Evolutionary conservation across 192 early-diverging fungal genomes (phyloP), one percentile per base, ranked within the genome.

Genomic region (Mortierella alpina): DNA sequence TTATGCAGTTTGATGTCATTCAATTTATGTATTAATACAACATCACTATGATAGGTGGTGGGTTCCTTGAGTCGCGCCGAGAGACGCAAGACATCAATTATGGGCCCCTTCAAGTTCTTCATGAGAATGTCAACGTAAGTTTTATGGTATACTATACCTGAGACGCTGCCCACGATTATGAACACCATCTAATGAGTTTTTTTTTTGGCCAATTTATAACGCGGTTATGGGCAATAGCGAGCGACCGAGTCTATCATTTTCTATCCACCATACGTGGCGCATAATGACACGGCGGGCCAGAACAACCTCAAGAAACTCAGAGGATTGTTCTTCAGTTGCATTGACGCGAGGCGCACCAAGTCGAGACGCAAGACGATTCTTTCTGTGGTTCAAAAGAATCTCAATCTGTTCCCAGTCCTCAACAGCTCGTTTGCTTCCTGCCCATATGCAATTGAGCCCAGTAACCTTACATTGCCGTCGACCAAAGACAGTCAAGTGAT

Each of bases 251-350:
- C 18, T 2, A 64, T 48, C 5, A 39, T 9, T 18, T 22, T 47
- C 17, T 46, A 54, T 56, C 64, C 65, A 6, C 15, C 52, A 74
- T 85, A 22, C 50, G 66, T 13, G 55, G 82, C 55, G 0, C 17
- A 41, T 23, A 54, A 66, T 67, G 59, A 82, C 48, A 67, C 51
- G 10, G 70, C 80, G 11, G 85, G 88, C 48, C 46, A 72, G 10
- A 57, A 67, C 20, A 87, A 88, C 53, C 88, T 89, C 50, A 63
- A 78, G 14, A 88, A 87, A 64, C 59, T 88, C 18, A 76, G 90
- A 56, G 18, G 69, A 12, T 82, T 88, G 7, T 92, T 92, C 56
- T 49, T 59, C 15, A 82, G 85, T 47, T 90, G 89, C 31, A 80
- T 86, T 66, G 59, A 86, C 14, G 63, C 22, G 22, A 13, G 1